Base-by-base conservation (phyloP, 2,329 filamentous ascomycete species). In the Emmonsia crescens region DNA sequence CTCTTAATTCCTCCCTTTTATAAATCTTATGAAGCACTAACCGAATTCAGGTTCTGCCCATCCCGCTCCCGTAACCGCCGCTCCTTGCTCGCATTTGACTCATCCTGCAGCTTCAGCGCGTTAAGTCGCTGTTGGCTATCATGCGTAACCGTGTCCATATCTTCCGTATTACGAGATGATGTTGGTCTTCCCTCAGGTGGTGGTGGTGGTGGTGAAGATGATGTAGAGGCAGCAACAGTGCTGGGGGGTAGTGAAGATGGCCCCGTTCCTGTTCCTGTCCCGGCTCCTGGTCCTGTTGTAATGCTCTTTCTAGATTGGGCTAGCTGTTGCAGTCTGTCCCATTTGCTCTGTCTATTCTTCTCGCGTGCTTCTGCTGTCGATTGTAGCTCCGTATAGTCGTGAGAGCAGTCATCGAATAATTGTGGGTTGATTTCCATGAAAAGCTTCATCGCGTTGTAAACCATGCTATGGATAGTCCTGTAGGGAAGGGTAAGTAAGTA, bases 381-480 rank as follows among this genome's bases (percentile, higher is more conserved):
- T 76, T 97, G 93, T 70, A 94, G 88, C 75, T 97, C 93, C 5
- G 92, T 95, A 76, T 99, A 99, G 66, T 97, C 92, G 72, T 96
- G 93, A 42, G 94, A 96, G 77, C 94, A 99, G 73, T 99, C 94
- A 69, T 99, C 94, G 70, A 99, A 99, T 27, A 99, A 84, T 74
- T 96, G 92, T 10, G 94, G 94, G 74, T 97, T 97, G 71, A 99
- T 96, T 75, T 99, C 94, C 94, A 99, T 99, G 76, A 99, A 99
- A 44, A 99, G 84, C 75, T 99, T 99, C 94, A 99, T 97, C 62
- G 94, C 94, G 71, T 97, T 99, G 76, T 97, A 97, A 12, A 99
- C 94, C 93, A 99, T 97, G 73, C 94, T 94, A 72, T 99, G 94
- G 68, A 99, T 99, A 8, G 94, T 99, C 71, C 94, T 97, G 59